Percentiles rank a stretch among this genome's conserved stretches.
Conservation (phyloP, 306 rosid genomes). For the Sicyos edulis region DNA sequence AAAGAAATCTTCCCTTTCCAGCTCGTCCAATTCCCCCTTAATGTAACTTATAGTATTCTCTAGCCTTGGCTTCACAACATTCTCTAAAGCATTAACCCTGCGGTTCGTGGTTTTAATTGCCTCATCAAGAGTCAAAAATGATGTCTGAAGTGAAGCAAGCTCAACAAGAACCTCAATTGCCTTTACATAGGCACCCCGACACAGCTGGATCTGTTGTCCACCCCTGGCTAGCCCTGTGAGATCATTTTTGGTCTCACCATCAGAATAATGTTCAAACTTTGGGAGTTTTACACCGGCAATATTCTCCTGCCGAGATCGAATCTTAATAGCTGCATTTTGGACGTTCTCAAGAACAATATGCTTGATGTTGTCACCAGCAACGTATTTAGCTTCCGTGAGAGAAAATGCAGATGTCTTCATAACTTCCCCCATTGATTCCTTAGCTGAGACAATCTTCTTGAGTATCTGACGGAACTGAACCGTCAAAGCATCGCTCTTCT, state of each 20-base stretch:
- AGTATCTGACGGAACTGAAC: constrained; percentile 83
- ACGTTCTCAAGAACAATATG: constrained; percentile 86
- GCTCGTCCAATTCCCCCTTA: constrained; percentile 87
- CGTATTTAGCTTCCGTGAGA: constrained; percentile 82
- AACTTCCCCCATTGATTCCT: constrained; percentile 92
- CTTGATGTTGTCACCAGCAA: constrained; percentile 88
- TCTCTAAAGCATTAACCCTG: constrained; percentile 90
- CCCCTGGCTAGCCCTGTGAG: constrained; percentile 93
- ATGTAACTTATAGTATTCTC: constrained; percentile 84
- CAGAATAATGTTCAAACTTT: constrained; percentile 63
- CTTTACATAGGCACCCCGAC: constrained; percentile 75
- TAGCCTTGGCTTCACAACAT: constrained; percentile 77
- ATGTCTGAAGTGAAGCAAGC: constrained; percentile 94
- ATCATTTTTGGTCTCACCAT: constrained; percentile 73
- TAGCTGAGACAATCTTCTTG: constrained; percentile 79
- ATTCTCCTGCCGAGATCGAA: constrained; percentile 79
- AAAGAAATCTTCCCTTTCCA: constrained; percentile 94
- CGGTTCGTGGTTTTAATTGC: constrained; percentile 90
- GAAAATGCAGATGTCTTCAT: constrained; percentile 86
- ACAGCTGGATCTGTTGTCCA: constrained; percentile 89
- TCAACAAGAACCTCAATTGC: constrained; percentile 92
- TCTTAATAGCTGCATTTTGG: constrained; percentile 61
- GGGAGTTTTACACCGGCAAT: constrained; percentile 93
- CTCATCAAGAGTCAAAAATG: constrained; percentile 83
- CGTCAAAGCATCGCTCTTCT: constrained; percentile 92